Evolutionary conservation across 2,329 filamentous ascomycete species (phyloP), one percentile per base, ranked within the genome.

Genomic region (Ilyonectria sp.): DNA sequence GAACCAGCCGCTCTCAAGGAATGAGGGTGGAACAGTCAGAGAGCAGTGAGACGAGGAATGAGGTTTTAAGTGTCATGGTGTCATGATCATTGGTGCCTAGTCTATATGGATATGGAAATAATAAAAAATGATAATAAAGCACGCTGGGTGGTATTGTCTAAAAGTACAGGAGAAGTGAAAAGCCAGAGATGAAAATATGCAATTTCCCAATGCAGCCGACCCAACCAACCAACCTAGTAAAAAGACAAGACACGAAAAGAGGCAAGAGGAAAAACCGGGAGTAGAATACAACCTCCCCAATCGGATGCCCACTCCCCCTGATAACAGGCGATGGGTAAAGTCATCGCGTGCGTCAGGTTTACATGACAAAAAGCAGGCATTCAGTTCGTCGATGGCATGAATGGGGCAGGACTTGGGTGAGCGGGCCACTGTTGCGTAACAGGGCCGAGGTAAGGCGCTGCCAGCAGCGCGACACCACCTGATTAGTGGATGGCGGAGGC

Each of bases 121-220:
- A 29, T 21, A 21, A 21, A 21, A 2, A 47, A 56, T 46, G 57
- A 54, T 11, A 63, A 70, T 29, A 46, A 58, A 43, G 47, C 60
- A 65, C 70, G 69, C 69, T 73, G 15, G 26, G 47, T 72, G 69
- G 69, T 72, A 74, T 74, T 71, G 68, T 59, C 69, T 67, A 69
- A 23, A 35, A 72, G 33, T 55, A 63, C 63, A 62, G 46, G 31
- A 55, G 26, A 21, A 49, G 44, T 56, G 50, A 56, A 62, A 37
- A 55, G 7, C 13, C 10, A 55, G n/a, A 17, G 3, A n/a, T 29
- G 33, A 13, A 55, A 47, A 53, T 35, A 31, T 35, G 52, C 37
- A 55, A n/a, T 21, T 47, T 47, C 37, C 59, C 59, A 58, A 65
- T 55, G 33, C 19, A 52, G 15, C 21, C 52, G 53, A 57, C 33